Conservation (phyloP, 495 filamentous ascomycete genomes). For the Usnea hakonensis region DNA sequence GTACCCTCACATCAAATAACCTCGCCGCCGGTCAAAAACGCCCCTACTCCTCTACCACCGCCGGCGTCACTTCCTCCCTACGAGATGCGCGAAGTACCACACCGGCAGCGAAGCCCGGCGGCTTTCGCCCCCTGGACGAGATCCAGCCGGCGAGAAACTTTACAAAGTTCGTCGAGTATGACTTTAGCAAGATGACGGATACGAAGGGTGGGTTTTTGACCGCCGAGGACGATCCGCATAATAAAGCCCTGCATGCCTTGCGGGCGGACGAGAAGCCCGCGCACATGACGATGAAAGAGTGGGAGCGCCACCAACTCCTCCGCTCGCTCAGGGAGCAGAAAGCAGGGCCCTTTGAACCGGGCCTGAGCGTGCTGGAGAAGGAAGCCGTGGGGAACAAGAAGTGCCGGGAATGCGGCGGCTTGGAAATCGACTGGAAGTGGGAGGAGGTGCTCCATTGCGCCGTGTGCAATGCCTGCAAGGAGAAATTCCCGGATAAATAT, state of each 20-base stretch:
- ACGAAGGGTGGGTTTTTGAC: slow-evolving; percentile 93
- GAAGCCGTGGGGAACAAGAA: slow-evolving; percentile 43
- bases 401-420: slow-evolving; percentile 72
- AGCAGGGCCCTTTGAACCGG: slow-evolving; percentile 78
- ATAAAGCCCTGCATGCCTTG: slow-evolving; percentile 59
- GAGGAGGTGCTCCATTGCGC: slow-evolving; percentile 65
- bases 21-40: slow-evolving; percentile 48
- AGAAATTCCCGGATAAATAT: slow-evolving; percentile 84
- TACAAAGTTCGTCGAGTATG: slow-evolving; percentile 88
- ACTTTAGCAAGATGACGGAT: slow-evolving; percentile 95
- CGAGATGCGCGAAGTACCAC: slow-evolving; percentile 53
- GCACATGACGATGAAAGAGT: slow-evolving; percentile 87
- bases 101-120: slow-evolving; percentile 24
- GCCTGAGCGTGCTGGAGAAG: slow-evolving; percentile 59
- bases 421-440: slow-evolving; percentile 95
- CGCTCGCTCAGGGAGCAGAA: slow-evolving; percentile 61
- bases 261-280: slow-evolving; percentile 63
- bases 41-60: slow-evolving; percentile 43
- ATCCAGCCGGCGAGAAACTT: slow-evolving; percentile 76
- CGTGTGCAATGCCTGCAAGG: slow-evolving; percentile 74
- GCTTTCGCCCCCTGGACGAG: slow-evolving; percentile 39
- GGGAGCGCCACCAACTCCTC: slow-evolving; percentile 74
- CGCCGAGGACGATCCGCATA: slow-evolving; percentile 80
- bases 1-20: slow-evolving; percentile 28
- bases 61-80: slow-evolving; percentile 50